Conservation (phyloP, 2,329 filamentous ascomycete species). For the Dothistroma septosporum region DNA sequence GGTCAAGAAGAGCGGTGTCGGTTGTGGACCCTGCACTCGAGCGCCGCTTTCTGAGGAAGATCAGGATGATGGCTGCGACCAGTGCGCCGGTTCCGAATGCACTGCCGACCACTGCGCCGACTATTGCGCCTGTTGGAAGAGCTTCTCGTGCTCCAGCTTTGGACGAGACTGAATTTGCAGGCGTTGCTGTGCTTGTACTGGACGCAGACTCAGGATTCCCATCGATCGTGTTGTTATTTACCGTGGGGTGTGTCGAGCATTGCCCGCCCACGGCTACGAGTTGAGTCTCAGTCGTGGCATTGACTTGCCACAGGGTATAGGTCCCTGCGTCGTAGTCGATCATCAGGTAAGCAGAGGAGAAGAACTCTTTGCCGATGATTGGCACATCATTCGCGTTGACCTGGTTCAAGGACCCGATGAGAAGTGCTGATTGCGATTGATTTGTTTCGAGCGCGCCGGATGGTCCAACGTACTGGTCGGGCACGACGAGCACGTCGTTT, state of each 20-base stretch:
- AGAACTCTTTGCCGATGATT: neutral
- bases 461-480: conserved; percentile 10
- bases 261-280: neutral
- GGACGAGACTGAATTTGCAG: no score
- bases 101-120: neutral
- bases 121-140: neutral
- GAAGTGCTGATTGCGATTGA: no score
- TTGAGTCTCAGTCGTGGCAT: neutral
- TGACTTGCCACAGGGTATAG: neutral
- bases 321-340: neutral
- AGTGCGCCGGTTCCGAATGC: no score
- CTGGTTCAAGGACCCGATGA: no score
- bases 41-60: no score
- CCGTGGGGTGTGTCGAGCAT: neutral
- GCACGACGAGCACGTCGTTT: conserved; percentile 14
- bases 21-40: no score
- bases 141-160: no score
- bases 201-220: neutral
- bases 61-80: no score
- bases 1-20: no score
- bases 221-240: neutral
- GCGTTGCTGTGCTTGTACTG: no score
- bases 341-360: neutral
- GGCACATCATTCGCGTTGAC: neutral
- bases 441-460: conserved; percentile 9